Evolutionary conservation across 495 filamentous ascomycete species (phyloP).

Genomic region (Parathielavia appendiculata): DNA sequence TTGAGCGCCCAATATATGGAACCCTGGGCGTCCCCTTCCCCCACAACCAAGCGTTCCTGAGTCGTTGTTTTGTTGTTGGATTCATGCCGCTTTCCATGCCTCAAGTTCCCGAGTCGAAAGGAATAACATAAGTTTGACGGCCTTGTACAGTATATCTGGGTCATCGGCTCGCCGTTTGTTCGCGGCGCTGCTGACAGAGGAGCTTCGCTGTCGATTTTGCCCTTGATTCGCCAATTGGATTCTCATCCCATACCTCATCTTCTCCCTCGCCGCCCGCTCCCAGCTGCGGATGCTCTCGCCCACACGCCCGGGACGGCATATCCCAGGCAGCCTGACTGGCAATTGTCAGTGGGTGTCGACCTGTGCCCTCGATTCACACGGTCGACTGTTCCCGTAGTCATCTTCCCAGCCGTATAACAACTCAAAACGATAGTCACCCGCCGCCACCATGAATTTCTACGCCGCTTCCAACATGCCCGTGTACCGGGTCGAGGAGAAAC

Average conservation of each 20-base stretch:
- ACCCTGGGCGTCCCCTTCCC: slow-evolving; percentile 16
- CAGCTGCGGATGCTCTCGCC: slow-evolving; percentile 15
- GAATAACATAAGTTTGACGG: background rate
- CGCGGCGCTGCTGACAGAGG: background rate
- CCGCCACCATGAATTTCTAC: slow-evolving; percentile 33
- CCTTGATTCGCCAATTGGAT: slow-evolving; percentile 2
- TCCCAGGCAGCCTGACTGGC: slow-evolving; percentile 7
- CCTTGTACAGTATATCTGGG: no score
- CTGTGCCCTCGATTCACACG: slow-evolving; percentile 4
- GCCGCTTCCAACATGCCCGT: slow-evolving; percentile 32
- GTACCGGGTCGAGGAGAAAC: slow-evolving; percentile 26
- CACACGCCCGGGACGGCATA: slow-evolving; percentile 12
- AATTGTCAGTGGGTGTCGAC: slow-evolving; percentile 11
- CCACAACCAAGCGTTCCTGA: slow-evolving; percentile 10
- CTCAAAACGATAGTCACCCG: background rate
- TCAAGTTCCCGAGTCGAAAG: background rate
- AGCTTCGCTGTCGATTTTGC: background rate
- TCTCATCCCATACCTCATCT: background rate
- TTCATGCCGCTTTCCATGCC: background rate
- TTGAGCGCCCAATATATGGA: slow-evolving; percentile 20
- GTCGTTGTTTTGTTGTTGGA: background rate
- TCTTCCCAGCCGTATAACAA: background rate
- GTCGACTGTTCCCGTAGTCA: background rate
- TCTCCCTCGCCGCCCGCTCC: background rate
- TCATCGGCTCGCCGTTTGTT: slow-evolving; percentile 2